phyloP scores from a whole-genome alignment of 2,329 filamentous ascomycete species.

The Aspergillus japonicus region DNA sequence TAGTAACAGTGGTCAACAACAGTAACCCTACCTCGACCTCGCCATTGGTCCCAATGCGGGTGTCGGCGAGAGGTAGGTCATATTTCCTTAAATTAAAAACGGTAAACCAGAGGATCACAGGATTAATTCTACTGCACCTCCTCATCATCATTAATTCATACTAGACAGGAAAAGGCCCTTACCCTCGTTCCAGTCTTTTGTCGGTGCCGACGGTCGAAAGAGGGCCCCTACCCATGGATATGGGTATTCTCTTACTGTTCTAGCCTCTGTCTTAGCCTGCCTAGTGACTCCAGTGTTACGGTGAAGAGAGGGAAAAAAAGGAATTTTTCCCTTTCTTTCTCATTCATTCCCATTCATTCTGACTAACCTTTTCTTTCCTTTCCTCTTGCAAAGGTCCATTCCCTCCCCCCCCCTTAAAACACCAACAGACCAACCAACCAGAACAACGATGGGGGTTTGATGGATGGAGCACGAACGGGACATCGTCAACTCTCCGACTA shows the following conservation, averaged over 20 bases:
- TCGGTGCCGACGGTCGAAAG: neutral
- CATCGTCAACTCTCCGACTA: neutral
- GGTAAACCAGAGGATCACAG: neutral
- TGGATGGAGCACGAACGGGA: neutral
- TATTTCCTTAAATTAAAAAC: neutral
- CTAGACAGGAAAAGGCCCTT: neutral
- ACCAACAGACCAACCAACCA: neutral
- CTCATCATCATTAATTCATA: neutral
- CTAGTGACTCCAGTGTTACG: neutral
- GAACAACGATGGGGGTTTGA: neutral
- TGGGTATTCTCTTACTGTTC: constrained; percentile 5
- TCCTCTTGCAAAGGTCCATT: neutral
- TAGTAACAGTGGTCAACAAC: no score
- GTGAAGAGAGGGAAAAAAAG: neutral
- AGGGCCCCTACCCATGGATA: constrained; percentile 1
- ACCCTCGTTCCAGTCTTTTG: neutral
- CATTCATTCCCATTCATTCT: neutral
- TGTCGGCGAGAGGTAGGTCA: neutral
- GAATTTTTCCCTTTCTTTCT: neutral
- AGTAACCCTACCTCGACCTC: no score
- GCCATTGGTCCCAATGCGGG: neutral
- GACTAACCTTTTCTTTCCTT: neutral
- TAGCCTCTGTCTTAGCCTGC: constrained; percentile 3
- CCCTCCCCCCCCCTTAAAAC: neutral
- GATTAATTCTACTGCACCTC: neutral